These are phyloP conservation scores for Entomortierella lignicola DNA, from an alignment of 192 early-diverging fungal genomes.

Conservation along the genomic window DNA sequence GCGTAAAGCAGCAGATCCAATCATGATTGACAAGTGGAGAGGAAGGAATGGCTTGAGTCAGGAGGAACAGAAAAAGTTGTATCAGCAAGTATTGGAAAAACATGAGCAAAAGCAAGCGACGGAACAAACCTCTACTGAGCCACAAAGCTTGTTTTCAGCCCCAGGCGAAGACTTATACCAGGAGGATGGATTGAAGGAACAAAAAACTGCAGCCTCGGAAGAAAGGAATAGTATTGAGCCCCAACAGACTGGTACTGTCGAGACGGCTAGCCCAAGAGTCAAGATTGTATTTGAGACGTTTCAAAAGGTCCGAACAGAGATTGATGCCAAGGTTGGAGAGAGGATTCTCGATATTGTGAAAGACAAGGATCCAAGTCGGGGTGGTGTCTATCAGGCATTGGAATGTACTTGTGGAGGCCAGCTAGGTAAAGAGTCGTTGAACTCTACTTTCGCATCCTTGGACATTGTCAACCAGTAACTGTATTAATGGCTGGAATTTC, in stretches of 20 bases:
- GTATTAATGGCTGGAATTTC: too few species aligned
- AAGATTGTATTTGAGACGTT: constrained; percentile 55
- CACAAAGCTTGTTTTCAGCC: constrained; percentile 26
- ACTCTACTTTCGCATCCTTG: neutral
- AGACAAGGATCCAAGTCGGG: constrained; percentile 60
- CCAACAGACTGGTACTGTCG: neutral
- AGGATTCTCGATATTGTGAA: constrained; percentile 56
- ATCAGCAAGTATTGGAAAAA: constrained; percentile 19
- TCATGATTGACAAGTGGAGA: constrained; percentile 64
- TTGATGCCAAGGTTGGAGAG: constrained; percentile 55
- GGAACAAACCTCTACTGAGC: neutral
- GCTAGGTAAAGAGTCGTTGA: constrained; percentile 24
- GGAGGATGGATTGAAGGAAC: constrained; percentile 47
- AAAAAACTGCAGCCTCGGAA: constrained; percentile 22
- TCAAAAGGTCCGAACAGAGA: constrained; percentile 56
- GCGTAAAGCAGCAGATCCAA: neutral
- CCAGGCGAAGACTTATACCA: constrained; percentile 44
- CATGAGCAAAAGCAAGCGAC: constrained; percentile 1
- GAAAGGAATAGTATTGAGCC: constrained; percentile 15
- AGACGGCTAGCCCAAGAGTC: constrained; percentile 12
- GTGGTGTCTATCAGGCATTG: constrained; percentile 62
- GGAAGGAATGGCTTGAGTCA: constrained; percentile 60
- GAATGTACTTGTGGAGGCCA: constrained; percentile 67
- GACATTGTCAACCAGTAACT: too few species aligned
- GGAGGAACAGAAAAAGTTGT: constrained; percentile 54